Conservation (phyloP, 2,329 filamentous ascomycete genomes). For the Venturia nashicola region DNA sequence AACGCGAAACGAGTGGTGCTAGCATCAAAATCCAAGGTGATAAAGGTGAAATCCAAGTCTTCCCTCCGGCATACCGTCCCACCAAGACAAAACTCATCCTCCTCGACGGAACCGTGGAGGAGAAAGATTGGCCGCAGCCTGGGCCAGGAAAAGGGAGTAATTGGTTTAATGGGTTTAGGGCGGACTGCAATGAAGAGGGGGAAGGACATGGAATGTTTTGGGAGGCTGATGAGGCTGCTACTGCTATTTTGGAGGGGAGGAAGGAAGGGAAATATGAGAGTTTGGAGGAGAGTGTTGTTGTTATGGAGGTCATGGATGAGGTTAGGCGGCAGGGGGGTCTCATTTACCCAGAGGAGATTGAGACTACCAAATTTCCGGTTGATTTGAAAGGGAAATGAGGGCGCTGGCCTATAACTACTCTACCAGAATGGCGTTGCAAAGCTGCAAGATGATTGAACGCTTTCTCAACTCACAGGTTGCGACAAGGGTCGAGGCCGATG, state of each 20-base stretch:
- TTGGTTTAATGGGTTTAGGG: slow-evolving; percentile 36
- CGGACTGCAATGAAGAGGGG: slow-evolving; percentile 34
- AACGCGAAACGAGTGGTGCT: slow-evolving; percentile 44
- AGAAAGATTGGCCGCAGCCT: slow-evolving; percentile 33
- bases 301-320: slow-evolving; percentile 75
- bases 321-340: slow-evolving; percentile 50
- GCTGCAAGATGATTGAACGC: too few relatives aligned
- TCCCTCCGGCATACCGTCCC: slow-evolving; percentile 59
- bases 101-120: slow-evolving; percentile 33
- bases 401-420: too few relatives aligned
- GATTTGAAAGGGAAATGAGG: slow-evolving; percentile 5
- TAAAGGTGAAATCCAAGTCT: slow-evolving; percentile 71
- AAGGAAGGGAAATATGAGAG: slow-evolving; percentile 53
- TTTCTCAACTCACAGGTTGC: too few relatives aligned
- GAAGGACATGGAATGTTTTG: slow-evolving; percentile 77
- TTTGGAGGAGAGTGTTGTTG: slow-evolving; percentile 65
- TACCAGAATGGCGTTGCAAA: too few relatives aligned
- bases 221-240: slow-evolving; percentile 70
- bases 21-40: slow-evolving; percentile 71
- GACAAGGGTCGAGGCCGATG: too few relatives aligned
- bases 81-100: slow-evolving; percentile 22
- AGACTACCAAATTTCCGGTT: slow-evolving; percentile 26
- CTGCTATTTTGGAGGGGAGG: slow-evolving; percentile 63
- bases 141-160: slow-evolving; percentile 34
- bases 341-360: slow-evolving; percentile 53